phyloP scores from a whole-genome alignment of 176 grass and related monocot species.

The Triticum timopheevii region DNA sequence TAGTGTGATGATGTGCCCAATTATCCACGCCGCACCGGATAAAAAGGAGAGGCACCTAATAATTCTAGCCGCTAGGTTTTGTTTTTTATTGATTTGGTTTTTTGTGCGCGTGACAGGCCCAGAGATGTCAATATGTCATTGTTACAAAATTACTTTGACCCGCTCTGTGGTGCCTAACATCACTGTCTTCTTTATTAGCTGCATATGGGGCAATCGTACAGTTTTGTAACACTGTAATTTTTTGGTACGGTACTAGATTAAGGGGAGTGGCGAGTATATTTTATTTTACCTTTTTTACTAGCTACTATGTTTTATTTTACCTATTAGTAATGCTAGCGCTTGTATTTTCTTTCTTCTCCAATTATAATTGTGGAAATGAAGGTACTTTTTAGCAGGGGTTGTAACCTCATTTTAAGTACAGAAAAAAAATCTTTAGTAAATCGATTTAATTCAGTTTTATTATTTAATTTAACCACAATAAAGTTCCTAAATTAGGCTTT shows the following conservation, averaged over 20 bases:
- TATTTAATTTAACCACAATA: too few relatives aligned
- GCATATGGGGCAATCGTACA: not conserved
- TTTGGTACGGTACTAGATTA: too few relatives aligned
- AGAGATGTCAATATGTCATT: not conserved
- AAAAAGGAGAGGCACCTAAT: slow-evolving; percentile 15
- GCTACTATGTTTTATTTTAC: too few relatives aligned
- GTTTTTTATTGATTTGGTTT: not conserved
- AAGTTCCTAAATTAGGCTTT: too few relatives aligned
- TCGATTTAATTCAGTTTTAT: too few relatives aligned
- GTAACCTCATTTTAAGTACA: too few relatives aligned
- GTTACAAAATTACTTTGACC: not conserved
- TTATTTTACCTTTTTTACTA: not conserved
- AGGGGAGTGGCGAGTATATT: not conserved
- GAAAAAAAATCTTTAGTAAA: too few relatives aligned
- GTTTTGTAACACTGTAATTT: not conserved
- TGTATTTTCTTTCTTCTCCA: too few relatives aligned
- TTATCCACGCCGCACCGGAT: slow-evolving; percentile 46
- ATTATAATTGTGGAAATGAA: too few relatives aligned
- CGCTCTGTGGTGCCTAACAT: not conserved
- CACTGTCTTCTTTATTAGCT: not conserved
- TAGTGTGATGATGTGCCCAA: slow-evolving; percentile 15
- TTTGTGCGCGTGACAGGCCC: not conserved
- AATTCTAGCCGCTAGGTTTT: not conserved
- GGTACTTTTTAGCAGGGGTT: too few relatives aligned
- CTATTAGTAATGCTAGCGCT: too few relatives aligned